phyloP scores from a whole-genome alignment of 148 eudicot genomes.

The Cornus kousa region DNA sequence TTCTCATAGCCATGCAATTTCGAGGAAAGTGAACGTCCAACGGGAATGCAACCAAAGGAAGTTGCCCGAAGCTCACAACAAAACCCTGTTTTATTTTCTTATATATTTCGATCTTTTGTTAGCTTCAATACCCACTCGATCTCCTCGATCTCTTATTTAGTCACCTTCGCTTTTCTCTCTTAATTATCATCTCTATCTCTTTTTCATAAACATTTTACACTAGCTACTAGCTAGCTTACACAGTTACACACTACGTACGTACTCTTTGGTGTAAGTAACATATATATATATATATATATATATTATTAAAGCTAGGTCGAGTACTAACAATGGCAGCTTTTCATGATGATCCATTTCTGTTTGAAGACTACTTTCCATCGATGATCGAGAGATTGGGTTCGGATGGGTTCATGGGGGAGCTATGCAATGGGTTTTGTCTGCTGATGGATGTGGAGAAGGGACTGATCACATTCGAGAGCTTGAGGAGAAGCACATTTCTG shows the following conservation, averaged over 20 bases:
- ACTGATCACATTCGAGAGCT: slow-evolving; percentile 23
- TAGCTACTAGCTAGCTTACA: not conserved
- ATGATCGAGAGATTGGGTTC: slow-evolving; percentile 19
- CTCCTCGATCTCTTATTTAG: not conserved
- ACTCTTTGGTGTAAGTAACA: too few species aligned
- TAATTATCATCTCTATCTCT: not conserved
- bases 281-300: too few species aligned
- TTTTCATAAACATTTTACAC: not conserved
- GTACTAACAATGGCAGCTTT: not conserved
- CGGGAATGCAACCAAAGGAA: not conserved
- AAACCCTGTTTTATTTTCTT: not conserved
- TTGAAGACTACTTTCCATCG: slow-evolving; percentile 23
- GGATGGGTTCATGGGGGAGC: slow-evolving; percentile 23
- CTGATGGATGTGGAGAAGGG: slow-evolving; percentile 27
- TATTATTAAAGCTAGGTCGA: too few species aligned
- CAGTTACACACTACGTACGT: not conserved
- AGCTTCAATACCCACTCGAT: not conserved
- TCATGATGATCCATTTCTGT: slow-evolving; percentile 13
- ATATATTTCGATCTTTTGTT: too few species aligned
- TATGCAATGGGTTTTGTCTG: slow-evolving; percentile 19
- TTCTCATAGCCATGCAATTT: slow-evolving; percentile 16
- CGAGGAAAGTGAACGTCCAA: slow-evolving; percentile 10
- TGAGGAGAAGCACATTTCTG: slow-evolving; percentile 15
- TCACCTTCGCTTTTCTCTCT: not conserved
- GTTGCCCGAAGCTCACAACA: not conserved